phyloP scores from a whole-genome alignment of 2,329 filamentous ascomycete genomes.

The Epicoccum nigrum region DNA sequence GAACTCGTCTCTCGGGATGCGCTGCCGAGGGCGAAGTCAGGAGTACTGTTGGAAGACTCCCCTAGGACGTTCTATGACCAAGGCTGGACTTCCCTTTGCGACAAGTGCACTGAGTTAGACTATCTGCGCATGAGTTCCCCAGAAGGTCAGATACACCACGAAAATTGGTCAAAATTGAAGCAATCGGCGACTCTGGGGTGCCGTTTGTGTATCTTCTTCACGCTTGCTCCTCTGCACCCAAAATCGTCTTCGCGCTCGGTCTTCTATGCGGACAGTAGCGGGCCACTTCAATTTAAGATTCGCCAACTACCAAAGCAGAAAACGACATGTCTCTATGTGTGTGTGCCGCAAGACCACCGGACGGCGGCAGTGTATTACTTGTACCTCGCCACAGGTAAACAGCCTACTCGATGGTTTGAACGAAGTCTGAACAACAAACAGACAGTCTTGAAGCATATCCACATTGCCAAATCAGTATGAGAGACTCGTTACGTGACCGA shows the following conservation, averaged over 20 bases:
- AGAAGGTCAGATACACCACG: slow-evolving; percentile 13
- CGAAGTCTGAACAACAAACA: background rate
- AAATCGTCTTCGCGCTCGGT: slow-evolving; percentile 1
- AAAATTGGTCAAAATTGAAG: slow-evolving; percentile 4
- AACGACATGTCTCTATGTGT: slow-evolving; percentile 4
- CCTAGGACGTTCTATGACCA: background rate
- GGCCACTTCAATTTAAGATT: slow-evolving; percentile 8
- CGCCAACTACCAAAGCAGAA: background rate
- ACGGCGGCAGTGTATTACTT: slow-evolving; percentile 5
- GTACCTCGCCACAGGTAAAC: slow-evolving; percentile 9
- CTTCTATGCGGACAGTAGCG: slow-evolving; percentile 7
- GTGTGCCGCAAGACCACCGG: slow-evolving; percentile 7
- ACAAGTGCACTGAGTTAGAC: slow-evolving; percentile 6
- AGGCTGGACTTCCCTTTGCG: slow-evolving; percentile 10
- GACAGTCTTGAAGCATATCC: background rate
- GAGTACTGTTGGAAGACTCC: background rate
- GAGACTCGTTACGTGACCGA: slow-evolving; percentile 3
- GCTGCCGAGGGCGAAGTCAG: background rate
- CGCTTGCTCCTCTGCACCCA: slow-evolving; percentile 8
- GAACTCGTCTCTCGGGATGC: background rate
- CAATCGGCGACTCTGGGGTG: slow-evolving; percentile 5
- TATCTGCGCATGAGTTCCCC: slow-evolving; percentile 14
- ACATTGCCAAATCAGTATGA: slow-evolving; percentile 1
- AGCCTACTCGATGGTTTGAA: background rate
- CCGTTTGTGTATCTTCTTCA: slow-evolving; percentile 11